These are phyloP conservation scores for Pontederia paniculata DNA, from an alignment of 176 grass and related monocot species.

Conservation along the genomic window DNA sequence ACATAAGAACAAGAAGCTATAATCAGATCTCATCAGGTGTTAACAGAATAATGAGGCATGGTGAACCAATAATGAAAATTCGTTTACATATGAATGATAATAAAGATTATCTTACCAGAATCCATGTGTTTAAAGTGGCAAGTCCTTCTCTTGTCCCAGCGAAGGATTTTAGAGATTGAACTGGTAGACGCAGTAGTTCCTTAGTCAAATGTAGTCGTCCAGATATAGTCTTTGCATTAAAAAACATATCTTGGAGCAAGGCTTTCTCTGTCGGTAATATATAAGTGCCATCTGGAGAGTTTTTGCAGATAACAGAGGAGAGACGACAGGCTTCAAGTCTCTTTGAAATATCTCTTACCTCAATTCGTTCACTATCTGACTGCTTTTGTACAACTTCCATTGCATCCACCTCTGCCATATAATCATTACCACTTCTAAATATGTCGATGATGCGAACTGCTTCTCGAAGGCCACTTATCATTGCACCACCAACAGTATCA, in stretches of 20 bases:
- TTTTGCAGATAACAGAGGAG: conserved; percentile 55
- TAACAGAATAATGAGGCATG: not conserved
- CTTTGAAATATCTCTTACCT: conserved; percentile 76
- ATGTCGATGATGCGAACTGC: conserved; percentile 84
- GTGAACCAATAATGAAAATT: conserved; percentile 6
- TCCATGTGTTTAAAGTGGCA: conserved; percentile 72
- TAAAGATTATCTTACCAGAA: conserved; percentile 62
- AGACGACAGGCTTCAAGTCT: conserved; percentile 74
- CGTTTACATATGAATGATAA: conserved; percentile 13
- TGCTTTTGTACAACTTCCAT: conserved; percentile 62
- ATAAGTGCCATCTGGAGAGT: conserved; percentile 42
- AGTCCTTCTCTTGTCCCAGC: conserved; percentile 90
- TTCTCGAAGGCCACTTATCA: conserved; percentile 97
- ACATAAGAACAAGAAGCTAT: conserved; percentile 13
- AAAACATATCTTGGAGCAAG: conserved; percentile 87
- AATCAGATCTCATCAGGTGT: not conserved
- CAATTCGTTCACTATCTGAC: conserved; percentile 79
- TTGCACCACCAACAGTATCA: conserved; percentile 99
- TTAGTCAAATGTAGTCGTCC: conserved; percentile 87
- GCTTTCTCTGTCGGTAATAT: conserved; percentile 53
- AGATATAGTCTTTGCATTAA: conserved; percentile 77
- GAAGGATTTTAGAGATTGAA: conserved; percentile 74
- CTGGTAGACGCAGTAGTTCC: conserved; percentile 56
- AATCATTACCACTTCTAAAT: conserved; percentile 61
- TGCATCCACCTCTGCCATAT: conserved; percentile 76